Base-by-base conservation (phyloP, 306 rosid species). In the Prunus kanzakura region DNA sequence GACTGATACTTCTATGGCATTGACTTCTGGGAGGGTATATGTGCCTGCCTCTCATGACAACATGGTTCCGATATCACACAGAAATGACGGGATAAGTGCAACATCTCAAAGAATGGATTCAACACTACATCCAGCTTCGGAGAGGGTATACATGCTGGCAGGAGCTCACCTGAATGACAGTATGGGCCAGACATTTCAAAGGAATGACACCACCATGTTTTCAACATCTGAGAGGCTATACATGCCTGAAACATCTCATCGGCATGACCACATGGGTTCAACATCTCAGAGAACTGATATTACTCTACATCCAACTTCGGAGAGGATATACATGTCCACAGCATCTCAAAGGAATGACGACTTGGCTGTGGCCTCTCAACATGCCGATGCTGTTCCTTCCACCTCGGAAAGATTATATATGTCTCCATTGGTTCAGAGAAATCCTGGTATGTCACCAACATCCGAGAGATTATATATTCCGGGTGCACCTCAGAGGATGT, bases 391-490 rank as follows among this genome's bases (percentile, higher is more conserved):
- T 62, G 50, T 82, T 75, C 62, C 83, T 56, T 67, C 86, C 38
- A 71, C 84, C 57, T 80, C 88, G 1, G 89, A 83, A 71, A 83
- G 80, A 80, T 71, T 72, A 66, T 83, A 81, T 58, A 45, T 78
- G 51, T 75, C 91, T 46, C 65, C 86, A 5, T 64, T 83, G 29
- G 84, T 78, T 67, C 87, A 83, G 29, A 84, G 85, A 75, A 83
- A 68, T 69, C 38, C 76, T 0, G 70, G 62, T 41, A 49, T 78
- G 82, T 46, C 62, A 14, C 61, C 78, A 3, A 81, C 78, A 38
- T 38, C 43, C 7, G 93, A 85, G 84, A 82, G 87, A 64, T 65
- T 81, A 49, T 78, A 83, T 75, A 71, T 77, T 76, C 84, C 87
- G 19, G 58, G 85, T 25, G 72, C 77, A 57, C 71, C 91, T 69